Evolutionary conservation across 2,329 filamentous ascomycete genomes (phyloP).

Genomic region (Aspergillus neoniger): DNA sequence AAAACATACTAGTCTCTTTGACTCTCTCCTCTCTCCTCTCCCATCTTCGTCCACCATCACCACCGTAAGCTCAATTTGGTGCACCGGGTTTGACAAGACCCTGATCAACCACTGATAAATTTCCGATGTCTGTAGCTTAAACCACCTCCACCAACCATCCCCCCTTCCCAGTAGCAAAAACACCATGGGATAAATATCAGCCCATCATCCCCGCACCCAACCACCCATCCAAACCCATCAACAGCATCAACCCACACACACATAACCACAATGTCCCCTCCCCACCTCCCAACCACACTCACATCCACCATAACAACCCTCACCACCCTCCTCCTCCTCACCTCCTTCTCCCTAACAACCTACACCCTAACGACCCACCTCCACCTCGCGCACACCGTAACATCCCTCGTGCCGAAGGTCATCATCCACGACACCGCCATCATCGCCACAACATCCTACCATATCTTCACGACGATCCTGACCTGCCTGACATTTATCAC

Average conservation of each 20-base stretch:
- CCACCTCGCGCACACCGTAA: neutral
- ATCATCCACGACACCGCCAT: neutral
- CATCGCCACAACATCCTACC: neutral
- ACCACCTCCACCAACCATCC: too few relatives aligned
- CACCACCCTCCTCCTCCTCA: neutral
- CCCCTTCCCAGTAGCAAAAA: too few relatives aligned
- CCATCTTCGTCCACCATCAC: neutral
- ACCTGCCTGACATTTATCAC: neutral
- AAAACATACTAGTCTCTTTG: neutral
- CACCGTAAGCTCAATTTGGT: too few relatives aligned
- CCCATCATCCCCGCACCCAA: too few relatives aligned
- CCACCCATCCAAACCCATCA: too few relatives aligned
- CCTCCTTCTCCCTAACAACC: neutral
- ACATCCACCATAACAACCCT: too few relatives aligned
- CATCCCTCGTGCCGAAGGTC: neutral
- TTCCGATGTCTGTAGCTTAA: neutral
- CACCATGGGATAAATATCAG: too few relatives aligned
- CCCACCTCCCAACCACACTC: neutral
- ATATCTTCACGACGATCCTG: neutral
- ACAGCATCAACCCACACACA: too few relatives aligned
- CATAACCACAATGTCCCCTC: too few relatives aligned
- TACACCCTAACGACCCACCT: neutral
- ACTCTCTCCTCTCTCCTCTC: neutral
- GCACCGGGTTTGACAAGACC: too few relatives aligned
- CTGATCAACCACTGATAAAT: neutral